Evolutionary conservation across 345 rosid species (phyloP).

Genomic region (Eucalyptus tenuipes): DNA sequence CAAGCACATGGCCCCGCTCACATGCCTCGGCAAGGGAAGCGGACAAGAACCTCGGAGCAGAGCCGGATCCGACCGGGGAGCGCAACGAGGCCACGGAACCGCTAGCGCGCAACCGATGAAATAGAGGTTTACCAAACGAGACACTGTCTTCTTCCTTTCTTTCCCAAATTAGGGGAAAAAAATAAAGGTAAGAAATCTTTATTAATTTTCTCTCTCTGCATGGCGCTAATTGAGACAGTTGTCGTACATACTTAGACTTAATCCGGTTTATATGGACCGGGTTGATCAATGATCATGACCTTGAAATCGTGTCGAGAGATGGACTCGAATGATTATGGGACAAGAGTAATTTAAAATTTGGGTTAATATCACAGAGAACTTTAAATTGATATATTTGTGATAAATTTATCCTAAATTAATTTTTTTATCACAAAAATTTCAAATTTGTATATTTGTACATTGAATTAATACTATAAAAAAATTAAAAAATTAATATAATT

Average conservation of each 20-base stretch:
- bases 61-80: neutral
- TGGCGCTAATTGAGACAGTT: neutral
- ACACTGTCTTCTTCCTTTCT: neutral
- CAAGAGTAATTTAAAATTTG: neutral
- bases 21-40: neutral
- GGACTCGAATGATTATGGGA: fast-evolving
- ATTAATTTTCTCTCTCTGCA: neutral
- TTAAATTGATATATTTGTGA: no score
- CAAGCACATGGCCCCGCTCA: neutral
- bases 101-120: neutral
- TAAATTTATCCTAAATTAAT: fast-evolving
- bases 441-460: no score
- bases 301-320: neutral
- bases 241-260: no score
- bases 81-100: neutral
- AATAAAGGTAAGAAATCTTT: neutral
- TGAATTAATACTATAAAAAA: no score
- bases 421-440: fast-evolving
- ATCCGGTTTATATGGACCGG: no score
- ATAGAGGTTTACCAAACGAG: neutral
- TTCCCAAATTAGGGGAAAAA: neutral
- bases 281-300: no score
- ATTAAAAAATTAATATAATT: fast-evolving
- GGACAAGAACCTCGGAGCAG: neutral
- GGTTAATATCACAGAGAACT: fast-evolving